Percentiles rank a stretch among this genome's conserved stretches.
Evolutionary conservation across 73 alveolate genomes (phyloP).

Genomic region (Blepharisma stoltei): DNA sequence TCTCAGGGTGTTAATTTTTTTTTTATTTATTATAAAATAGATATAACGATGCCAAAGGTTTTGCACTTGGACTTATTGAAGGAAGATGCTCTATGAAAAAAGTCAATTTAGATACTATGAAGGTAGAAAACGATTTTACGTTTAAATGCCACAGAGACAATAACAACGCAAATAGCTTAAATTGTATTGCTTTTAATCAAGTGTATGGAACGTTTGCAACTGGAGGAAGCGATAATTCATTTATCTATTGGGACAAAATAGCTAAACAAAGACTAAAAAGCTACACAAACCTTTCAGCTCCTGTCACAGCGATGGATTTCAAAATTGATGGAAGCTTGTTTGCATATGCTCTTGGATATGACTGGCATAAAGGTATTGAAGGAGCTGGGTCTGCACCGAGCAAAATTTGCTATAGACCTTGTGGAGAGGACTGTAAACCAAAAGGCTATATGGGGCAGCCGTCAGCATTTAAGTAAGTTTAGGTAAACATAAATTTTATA

Average conservation of each 20-base stretch:
- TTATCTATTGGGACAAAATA: conserved; percentile 22
- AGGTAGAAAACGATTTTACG: conserved; percentile 21
- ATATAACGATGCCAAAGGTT: conserved; percentile 27
- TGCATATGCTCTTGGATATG: conserved; percentile 32
- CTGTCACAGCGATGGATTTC: conserved; percentile 29
- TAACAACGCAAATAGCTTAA: background rate
- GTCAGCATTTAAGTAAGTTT: no score
- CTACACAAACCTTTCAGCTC: conserved; percentile 9
- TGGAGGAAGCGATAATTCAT: conserved; percentile 27
- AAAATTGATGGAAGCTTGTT: conserved; percentile 16
- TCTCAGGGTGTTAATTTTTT: no score
- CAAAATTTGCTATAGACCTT: background rate
- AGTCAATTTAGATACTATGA: background rate
- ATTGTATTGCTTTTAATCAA: conserved; percentile 20
- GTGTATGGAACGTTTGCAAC: conserved; percentile 30
- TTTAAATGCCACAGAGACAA: conserved; percentile 31
- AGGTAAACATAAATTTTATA: no score
- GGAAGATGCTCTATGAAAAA: conserved; percentile 31
- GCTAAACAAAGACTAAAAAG: conserved; percentile 28
- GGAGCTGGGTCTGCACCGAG: background rate
- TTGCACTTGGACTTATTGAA: conserved; percentile 34
- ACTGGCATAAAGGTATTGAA: conserved; percentile 31
- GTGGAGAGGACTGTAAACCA: background rate
- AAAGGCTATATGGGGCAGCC: background rate
- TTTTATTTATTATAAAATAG: no score